Evolutionary conservation across 2,329 filamentous ascomycete species (phyloP).

Genomic region (Didymosphaeria variabile): DNA sequence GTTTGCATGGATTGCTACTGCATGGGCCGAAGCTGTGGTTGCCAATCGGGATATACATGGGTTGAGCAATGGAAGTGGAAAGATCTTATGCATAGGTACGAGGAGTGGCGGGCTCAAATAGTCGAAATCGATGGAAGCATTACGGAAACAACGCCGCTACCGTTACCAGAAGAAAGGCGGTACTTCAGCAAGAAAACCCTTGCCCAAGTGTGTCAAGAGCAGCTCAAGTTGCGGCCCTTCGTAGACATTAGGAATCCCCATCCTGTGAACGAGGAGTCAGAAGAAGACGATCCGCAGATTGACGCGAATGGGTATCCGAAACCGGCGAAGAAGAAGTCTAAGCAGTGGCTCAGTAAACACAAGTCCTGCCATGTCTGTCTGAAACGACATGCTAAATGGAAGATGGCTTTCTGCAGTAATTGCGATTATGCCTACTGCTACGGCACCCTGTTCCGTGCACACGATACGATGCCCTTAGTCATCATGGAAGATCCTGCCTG

Average conservation of each 20-base stretch:
- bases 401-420: slow-evolving; percentile 79
- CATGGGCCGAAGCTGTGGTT: slow-evolving; percentile 94
- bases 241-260: slow-evolving; percentile 76
- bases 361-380: slow-evolving; percentile 82
- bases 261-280: slow-evolving; percentile 55
- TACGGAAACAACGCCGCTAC: slow-evolving; percentile 71
- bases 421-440: slow-evolving; percentile 88
- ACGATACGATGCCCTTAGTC: slow-evolving; percentile 85
- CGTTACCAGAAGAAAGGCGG: slow-evolving; percentile 74
- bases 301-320: slow-evolving; percentile 71
- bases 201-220: slow-evolving; percentile 93
- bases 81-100: slow-evolving; percentile 79
- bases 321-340: slow-evolving; percentile 67
- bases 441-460: slow-evolving; percentile 88
- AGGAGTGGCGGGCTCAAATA: slow-evolving; percentile 81
- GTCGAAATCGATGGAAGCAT: slow-evolving; percentile 75
- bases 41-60: slow-evolving; percentile 86
- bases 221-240: slow-evolving; percentile 80
- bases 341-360: slow-evolving; percentile 60
- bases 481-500: slow-evolving; percentile 83
- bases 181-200: slow-evolving; percentile 77
- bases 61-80: slow-evolving; percentile 93
- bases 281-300: slow-evolving; percentile 64
- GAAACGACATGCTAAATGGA: slow-evolving; percentile 82
- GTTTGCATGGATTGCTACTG: slow-evolving; percentile 98